Percentiles rank a stretch among this genome's conserved stretches.
phyloP scores from a whole-genome alignment of 1,284 basidiomycete genomes.

The Tilletia indica region DNA sequence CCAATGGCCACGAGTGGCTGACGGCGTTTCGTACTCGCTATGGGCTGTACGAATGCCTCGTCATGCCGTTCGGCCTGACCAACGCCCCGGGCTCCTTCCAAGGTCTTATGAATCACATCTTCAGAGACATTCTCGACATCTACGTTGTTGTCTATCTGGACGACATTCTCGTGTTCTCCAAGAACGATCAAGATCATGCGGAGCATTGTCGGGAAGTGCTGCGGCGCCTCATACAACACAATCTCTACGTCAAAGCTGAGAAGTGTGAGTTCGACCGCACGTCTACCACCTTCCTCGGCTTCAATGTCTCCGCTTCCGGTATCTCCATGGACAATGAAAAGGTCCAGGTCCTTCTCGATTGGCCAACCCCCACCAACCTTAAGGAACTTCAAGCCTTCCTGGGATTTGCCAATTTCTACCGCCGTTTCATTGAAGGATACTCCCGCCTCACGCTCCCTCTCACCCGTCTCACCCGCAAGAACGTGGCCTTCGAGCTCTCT shows the following conservation, averaged over 20 bases:
- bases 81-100: conserved; percentile 18
- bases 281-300: conserved; percentile 58
- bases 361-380: conserved; percentile 56
- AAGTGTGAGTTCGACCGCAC: conserved; percentile 26
- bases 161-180: neutral
- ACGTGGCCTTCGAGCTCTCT: conserved; percentile 32
- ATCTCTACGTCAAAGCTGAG: too few species aligned
- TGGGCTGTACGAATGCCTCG: conserved; percentile 25
- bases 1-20: conserved; percentile 26
- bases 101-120: conserved; percentile 6
- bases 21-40: conserved; percentile 29
- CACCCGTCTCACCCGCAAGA: neutral
- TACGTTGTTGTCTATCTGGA: too few species aligned
- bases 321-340: conserved; percentile 59
- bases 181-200: neutral
- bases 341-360: conserved; percentile 55
- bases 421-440: conserved; percentile 18
- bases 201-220: conserved; percentile 8
- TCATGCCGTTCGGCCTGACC: conserved; percentile 30
- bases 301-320: conserved; percentile 52
- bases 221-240: neutral
- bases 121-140: conserved; percentile 15
- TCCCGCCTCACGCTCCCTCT: conserved; percentile 2
- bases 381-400: conserved; percentile 20
- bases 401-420: conserved; percentile 18